These are phyloP conservation scores for Fusarium denticulatum DNA, from an alignment of 2,329 filamentous ascomycete genomes.

Conservation along the genomic window DNA sequence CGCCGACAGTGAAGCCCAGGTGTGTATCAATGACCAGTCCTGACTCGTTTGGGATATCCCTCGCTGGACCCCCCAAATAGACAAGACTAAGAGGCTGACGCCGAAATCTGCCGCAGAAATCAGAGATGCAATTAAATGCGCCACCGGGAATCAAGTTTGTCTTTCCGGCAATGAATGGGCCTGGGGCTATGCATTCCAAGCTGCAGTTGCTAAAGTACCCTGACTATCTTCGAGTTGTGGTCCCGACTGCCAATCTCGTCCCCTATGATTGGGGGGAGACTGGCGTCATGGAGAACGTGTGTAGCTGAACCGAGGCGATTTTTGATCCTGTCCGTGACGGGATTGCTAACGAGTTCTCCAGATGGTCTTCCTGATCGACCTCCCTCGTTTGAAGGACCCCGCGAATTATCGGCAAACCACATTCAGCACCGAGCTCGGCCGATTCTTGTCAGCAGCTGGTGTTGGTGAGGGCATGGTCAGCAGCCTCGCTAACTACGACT, in stretches of 20 bases:
- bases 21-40: slow-evolving; percentile 46
- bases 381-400: slow-evolving; percentile 69
- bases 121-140: slow-evolving; percentile 59
- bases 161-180: slow-evolving; percentile 82
- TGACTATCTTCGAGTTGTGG: slow-evolving; percentile 77
- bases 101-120: slow-evolving; percentile 48
- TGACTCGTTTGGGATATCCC: slow-evolving; percentile 9
- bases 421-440: slow-evolving; percentile 76
- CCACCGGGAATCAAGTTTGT: slow-evolving; percentile 72
- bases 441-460: slow-evolving; percentile 75
- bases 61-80: slow-evolving; percentile 4
- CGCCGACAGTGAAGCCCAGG: slow-evolving; percentile 62
- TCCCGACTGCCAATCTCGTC: slow-evolving; percentile 89
- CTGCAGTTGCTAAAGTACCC: slow-evolving; percentile 87
- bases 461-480: slow-evolving; percentile 71
- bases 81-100: slow-evolving; percentile 33
- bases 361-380: slow-evolving; percentile 91
- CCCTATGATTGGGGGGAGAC: slow-evolving; percentile 90
- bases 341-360: slow-evolving; percentile 48
- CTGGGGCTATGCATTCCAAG: slow-evolving; percentile 91
- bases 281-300: slow-evolving; percentile 85
- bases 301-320: slow-evolving; percentile 38
- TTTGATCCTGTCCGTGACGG: slow-evolving; percentile 17
- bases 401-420: slow-evolving; percentile 46
- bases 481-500: slow-evolving; percentile 84